phyloP scores from a whole-genome alignment of 331 rosid genomes.

The Dryas integrifolia region DNA sequence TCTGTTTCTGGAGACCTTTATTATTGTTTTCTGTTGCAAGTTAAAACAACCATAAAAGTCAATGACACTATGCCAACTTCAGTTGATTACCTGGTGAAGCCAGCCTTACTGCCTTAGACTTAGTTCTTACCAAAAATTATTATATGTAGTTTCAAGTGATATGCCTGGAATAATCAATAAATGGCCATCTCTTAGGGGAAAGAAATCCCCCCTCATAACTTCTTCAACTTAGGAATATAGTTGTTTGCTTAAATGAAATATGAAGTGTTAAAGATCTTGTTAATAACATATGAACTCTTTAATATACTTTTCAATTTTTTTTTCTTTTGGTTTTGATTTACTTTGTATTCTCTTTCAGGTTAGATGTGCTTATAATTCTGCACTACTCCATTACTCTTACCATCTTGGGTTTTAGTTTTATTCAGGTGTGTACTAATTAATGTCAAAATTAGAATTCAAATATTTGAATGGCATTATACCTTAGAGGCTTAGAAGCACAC shows the following conservation, averaged over 20 bases:
- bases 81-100: neutral
- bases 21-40: neutral
- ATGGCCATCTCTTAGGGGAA: neutral
- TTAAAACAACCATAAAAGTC: neutral
- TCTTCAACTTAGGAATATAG: neutral
- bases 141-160: neutral
- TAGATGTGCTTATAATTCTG: slow-evolving; percentile 9
- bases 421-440: slow-evolving; percentile 10
- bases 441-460: neutral
- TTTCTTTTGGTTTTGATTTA: slow-evolving; percentile 1
- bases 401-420: slow-evolving; percentile 12
- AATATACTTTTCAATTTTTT: neutral
- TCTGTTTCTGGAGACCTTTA: neutral
- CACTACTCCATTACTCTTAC: slow-evolving; percentile 13
- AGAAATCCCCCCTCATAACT: neutral
- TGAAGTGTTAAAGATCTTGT: neutral
- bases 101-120: neutral
- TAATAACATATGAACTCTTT: neutral
- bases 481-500: neutral
- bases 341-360: slow-evolving; percentile 10
- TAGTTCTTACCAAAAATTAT: neutral
- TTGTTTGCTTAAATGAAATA: neutral
- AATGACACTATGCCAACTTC: neutral
- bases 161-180: neutral
- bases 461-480: neutral